Base-by-base conservation (phyloP, 192 early-diverging fungal species). In the Podila horticola region DNA sequence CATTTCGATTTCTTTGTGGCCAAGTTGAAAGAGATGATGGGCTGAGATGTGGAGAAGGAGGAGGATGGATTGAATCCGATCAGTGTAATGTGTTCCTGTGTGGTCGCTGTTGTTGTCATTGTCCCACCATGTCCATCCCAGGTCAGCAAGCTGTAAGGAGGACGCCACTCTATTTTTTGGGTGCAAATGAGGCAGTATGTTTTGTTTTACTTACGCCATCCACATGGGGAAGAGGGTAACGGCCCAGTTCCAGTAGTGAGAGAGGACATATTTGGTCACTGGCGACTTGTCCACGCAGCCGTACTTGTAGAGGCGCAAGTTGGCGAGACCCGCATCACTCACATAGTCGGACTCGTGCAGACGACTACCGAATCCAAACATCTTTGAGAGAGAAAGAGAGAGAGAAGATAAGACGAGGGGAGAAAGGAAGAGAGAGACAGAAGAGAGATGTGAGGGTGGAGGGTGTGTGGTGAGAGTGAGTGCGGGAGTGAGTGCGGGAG, bases 171-270 rank as follows among this genome's bases (percentile, higher is more conserved):
- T 9, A 24, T 55, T 55, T 11, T 19, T 5, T 22, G n/a, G 9
- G 52, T 24, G 52, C 20, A 26, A 33, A 52, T 20, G 15, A 45
- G 36, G 8, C n/a, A 57, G 22, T n/a, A 26, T 19, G 48, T 24
- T 20, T 55, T 22, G 17, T 52, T 52, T n/a, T 55, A 94, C 92
- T 92, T 91, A 94, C 93, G 96, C 96, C 90, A 97, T 90, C 95
- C 95, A 97, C 75, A 93, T 84, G 20, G 96, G 96, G 81, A 97
- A 96, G 58, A 95, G 79, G 13, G 91, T 92, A 33, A 96, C 92
- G 20, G 92, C 91, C 90, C 92, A 94, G 75, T 94, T 94, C 96
- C 96, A 97, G 83, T 97, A 97, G 73, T 92, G 95, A 30, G 83
- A 86, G 29, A 97, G 86, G 31, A 97, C 84, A 75, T 96, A 95